Evolutionary conservation across 179 eudicot genomes (phyloP).

Genomic region (Carnegiea gigantea): DNA sequence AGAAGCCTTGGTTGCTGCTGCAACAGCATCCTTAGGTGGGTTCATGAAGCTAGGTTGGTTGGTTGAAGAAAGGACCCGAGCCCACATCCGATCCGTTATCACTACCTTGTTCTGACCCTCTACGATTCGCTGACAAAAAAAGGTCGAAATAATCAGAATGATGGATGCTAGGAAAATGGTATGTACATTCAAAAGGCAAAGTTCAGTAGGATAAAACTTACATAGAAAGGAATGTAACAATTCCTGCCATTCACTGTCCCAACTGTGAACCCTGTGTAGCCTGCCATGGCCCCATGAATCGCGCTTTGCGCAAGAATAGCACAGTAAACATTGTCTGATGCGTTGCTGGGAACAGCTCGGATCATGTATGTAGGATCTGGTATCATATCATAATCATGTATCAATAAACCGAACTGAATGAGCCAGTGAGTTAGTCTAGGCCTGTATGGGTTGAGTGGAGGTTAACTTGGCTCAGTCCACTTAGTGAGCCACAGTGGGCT

Average conservation of each 20-base stretch:
- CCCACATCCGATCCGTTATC: conserved; percentile 94
- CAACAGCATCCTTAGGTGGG: conserved; percentile 29
- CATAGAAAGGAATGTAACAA: conserved; percentile 53
- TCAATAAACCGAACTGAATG: no score
- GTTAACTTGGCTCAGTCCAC: no score
- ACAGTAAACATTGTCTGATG: conserved; percentile 68
- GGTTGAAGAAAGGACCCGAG: conserved; percentile 79
- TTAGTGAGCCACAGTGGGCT: no score
- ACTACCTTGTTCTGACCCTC: conserved; percentile 68
- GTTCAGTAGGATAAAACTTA: background rate
- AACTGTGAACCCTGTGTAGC: conserved; percentile 68
- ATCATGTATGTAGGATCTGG: conserved; percentile 83
- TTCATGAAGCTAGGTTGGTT: conserved; percentile 71
- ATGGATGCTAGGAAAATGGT: no score
- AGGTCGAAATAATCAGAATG: background rate
- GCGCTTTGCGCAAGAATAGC: conserved; percentile 78
- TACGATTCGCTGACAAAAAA: conserved; percentile 51
- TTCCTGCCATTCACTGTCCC: conserved; percentile 71
- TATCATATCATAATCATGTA: background rate
- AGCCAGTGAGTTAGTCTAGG: no score
- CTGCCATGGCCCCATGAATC: conserved; percentile 84
- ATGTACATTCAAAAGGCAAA: background rate
- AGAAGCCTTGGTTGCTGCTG: background rate
- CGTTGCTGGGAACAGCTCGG: conserved; percentile 77
- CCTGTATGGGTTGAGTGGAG: no score